phyloP scores from a whole-genome alignment of 805 yeast genomes.

The Maudiozyma barnettii region DNA sequence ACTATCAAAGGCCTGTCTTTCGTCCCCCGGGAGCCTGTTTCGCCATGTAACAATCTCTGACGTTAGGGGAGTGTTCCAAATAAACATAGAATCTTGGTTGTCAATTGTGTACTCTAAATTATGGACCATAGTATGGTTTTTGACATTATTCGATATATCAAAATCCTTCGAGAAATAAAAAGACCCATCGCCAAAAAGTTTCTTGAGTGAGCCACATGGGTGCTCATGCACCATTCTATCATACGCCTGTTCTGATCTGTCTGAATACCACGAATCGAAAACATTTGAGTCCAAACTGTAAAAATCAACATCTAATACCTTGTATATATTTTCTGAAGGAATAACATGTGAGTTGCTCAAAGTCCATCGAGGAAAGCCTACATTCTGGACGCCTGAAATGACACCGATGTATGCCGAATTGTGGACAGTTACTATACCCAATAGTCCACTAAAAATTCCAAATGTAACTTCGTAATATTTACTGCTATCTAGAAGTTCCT shows the following conservation, averaged over 20 bases:
- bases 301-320: conserved; percentile 53
- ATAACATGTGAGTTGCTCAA: conserved; percentile 10
- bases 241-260: conserved; percentile 16
- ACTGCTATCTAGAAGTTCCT: conserved; percentile 28
- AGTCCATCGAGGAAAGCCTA: conserved; percentile 47
- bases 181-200: conserved; percentile 69
- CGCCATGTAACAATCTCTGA: conserved; percentile 67
- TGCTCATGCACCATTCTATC: conserved; percentile 42
- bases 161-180: conserved; percentile 86
- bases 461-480: conserved; percentile 33
- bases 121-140: conserved; percentile 50
- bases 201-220: conserved; percentile 72
- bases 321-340: conserved; percentile 42
- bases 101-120: conserved; percentile 31
- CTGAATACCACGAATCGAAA: conserved; percentile 35
- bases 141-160: conserved; percentile 75
- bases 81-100: conserved; percentile 62
- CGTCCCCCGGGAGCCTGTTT: conserved; percentile 50
- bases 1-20: conserved; percentile 50
- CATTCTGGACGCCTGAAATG: conserved; percentile 42
- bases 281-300: conserved; percentile 51
- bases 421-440: conserved; percentile 52
- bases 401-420: conserved; percentile 48
- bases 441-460: conserved; percentile 40
- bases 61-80: conserved; percentile 89